Conservation (phyloP, 129 eudicot genomes). For the Lactuca saligna region DNA sequence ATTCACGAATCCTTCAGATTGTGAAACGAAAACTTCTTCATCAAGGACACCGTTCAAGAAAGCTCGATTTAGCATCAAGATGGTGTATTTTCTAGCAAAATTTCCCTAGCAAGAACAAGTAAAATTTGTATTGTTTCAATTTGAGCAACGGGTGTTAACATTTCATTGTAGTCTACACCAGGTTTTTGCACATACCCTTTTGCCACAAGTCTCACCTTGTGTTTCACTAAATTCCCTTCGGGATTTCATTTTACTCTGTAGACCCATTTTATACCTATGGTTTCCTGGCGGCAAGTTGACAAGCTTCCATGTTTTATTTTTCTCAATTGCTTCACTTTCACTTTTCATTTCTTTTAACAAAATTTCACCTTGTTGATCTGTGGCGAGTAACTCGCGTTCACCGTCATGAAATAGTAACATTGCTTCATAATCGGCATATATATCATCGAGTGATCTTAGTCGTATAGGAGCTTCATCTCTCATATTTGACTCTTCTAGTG, state of each 20-base stretch:
- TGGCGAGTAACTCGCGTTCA: background rate
- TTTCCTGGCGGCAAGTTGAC: background rate
- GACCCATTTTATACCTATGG: background rate
- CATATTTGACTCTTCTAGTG: too few relatives aligned
- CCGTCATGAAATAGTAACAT: background rate
- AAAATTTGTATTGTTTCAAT: conserved; percentile 11
- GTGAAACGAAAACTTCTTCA: too few relatives aligned
- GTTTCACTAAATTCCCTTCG: background rate
- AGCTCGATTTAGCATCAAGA: conserved; percentile 20
- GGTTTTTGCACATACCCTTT: background rate
- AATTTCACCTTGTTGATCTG: background rate
- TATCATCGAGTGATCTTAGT: too few relatives aligned
- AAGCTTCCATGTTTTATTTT: background rate
- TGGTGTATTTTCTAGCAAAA: background rate
- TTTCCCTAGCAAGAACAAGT: background rate
- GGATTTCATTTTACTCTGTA: background rate
- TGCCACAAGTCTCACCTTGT: conserved; percentile 14
- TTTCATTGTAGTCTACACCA: background rate
- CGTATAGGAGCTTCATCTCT: too few relatives aligned
- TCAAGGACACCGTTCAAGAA: conserved; percentile 16
- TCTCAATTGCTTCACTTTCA: background rate
- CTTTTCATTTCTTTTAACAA: background rate
- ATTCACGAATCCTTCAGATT: too few relatives aligned
- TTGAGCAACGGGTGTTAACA: conserved; percentile 15
- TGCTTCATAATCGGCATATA: background rate